Percentiles rank a stretch among this genome's conserved stretches.
phyloP scores from a whole-genome alignment of 305 asterid species.

The Salvia sclarea region DNA sequence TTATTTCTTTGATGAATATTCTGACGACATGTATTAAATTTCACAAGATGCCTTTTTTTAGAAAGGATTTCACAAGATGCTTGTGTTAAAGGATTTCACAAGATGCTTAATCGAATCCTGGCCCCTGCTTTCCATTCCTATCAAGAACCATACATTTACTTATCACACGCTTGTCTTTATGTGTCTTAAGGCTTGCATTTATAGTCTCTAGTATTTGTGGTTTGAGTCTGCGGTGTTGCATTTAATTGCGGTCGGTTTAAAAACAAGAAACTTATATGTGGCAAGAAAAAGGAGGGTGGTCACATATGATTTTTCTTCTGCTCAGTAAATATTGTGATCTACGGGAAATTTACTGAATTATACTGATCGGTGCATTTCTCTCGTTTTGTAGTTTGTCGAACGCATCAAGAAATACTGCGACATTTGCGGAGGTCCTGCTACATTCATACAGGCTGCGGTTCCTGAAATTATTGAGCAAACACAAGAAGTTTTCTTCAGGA shows the following conservation, averaged over 20 bases:
- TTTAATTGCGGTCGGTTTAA: background rate
- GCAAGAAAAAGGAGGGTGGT: background rate
- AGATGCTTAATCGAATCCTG: constrained; percentile 2
- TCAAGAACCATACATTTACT: background rate
- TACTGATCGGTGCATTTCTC: background rate
- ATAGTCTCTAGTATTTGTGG: background rate
- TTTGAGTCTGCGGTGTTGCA: background rate
- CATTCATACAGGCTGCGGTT: constrained; percentile 85
- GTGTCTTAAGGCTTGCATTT: background rate
- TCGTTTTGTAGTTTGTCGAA: constrained; percentile 50
- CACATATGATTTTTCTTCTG: background rate
- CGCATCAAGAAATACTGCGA: constrained; percentile 67
- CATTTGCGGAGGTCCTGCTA: constrained; percentile 74
- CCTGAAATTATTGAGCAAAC: constrained; percentile 69
- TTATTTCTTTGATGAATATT: no score
- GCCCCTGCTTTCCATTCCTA: background rate
- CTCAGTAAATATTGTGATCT: background rate
- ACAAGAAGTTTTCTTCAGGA: constrained; percentile 56
- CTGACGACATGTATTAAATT: background rate
- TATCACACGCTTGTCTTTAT: background rate
- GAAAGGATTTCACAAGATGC: no score
- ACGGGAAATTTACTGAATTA: background rate
- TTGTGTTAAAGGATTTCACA: no score
- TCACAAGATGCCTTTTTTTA: no score
- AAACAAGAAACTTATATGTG: background rate